Base-by-base conservation (phyloP, 345 rosid species). In the Punica granatum region DNA sequence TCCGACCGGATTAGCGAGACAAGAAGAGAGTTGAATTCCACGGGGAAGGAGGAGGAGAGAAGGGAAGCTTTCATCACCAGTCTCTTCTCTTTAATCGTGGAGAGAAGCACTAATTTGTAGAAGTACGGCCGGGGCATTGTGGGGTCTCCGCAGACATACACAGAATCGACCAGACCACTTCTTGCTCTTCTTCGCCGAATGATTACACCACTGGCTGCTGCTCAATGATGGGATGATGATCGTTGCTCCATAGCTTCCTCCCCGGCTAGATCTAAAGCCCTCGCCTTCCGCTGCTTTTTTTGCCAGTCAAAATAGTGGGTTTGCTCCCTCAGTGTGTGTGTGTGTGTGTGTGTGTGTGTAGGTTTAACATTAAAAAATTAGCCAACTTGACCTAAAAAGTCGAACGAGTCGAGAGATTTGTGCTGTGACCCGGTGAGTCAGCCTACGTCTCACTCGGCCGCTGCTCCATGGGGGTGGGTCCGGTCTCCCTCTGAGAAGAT, bases 51-150 rank as follows among this genome's bases (percentile, higher is more conserved):
- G 25, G 32, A n/a, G 30, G 53, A 36, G 41, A 26, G 34, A 6
- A 21, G 26, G 36, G 41, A 39, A 16, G 43, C 34, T 18, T 28
- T 28, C 26, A 10, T 72, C 66, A 74, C 77, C 77, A 74, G 66
- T 31, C 72, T 65, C 62, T 63, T 69, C 60, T 65, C 72, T 23
- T 60, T 59, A 41, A 74, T 64, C 48, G 77, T 74, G 66, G 77
- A 74, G 42, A 53, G 60, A 31, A 74, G 69, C 65, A 74, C 77
- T 39, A 74, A 37, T 67, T 74, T 69, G 73, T 69, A 64, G 69
- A 74, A 74, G 64, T 69, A 69, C 44, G 77, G 77, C 31, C 73
- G 72, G 7, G 73, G 65, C 77, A 74, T 74, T 67, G 70, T 62
- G 49, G 61, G 53, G 64, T 60, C 53, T 51, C 68, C 23, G 26